Evolutionary conservation across 176 grass and related monocot species (phyloP), one percentile per base, ranked within the genome.

Genomic region (Oropetium thomaeum): DNA sequence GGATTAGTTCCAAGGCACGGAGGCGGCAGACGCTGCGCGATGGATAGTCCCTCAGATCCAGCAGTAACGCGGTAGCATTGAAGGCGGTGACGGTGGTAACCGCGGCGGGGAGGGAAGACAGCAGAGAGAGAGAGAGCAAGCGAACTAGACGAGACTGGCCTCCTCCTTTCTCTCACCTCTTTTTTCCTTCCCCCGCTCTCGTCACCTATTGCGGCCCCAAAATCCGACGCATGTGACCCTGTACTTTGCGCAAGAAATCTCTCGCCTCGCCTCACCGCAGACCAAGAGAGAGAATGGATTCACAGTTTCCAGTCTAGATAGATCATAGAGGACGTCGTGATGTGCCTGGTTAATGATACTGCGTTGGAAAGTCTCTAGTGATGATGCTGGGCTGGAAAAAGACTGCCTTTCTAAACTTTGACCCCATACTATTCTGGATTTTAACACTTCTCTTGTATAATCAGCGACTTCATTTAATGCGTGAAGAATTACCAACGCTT

Each of bases 21-120:
- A 40, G 51, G 59, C 53, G 4, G 35, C n/a, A 23, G 66, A 58
- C 48, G 83, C 69, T 45, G 69, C 66, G 60, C 31, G 49, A 23
- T n/a, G n/a, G n/a, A n/a, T 23, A 10, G 25, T 48, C 22, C 26
- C 19, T 54, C 77, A 85, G 83, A 83, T 87, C 85, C 85, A 77
- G 79, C 85, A 28, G 85, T 37, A 73, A 60, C 81, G 72, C 72
- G 60, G 73, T 34, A 47, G 79, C 79, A 87, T 87, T 82, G 38
- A 87, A 78, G 67, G 79, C 71, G 26, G 26, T 29, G 17, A 26
- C 28, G 12, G 58, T 30, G 72, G 65, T 77, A 71, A 77, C 84
- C n/a, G 84, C 65, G 53, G n/a, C n/a, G n/a, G n/a, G n/a, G n/a
- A n/a, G n/a, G n/a, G n/a, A 53, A 62, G 76, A 76, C 64, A 81